Evolutionary conservation across 768 basidiomycete genomes (phyloP), one percentile per base, ranked within the genome.

Genomic region (Hydnum rufescens): DNA sequence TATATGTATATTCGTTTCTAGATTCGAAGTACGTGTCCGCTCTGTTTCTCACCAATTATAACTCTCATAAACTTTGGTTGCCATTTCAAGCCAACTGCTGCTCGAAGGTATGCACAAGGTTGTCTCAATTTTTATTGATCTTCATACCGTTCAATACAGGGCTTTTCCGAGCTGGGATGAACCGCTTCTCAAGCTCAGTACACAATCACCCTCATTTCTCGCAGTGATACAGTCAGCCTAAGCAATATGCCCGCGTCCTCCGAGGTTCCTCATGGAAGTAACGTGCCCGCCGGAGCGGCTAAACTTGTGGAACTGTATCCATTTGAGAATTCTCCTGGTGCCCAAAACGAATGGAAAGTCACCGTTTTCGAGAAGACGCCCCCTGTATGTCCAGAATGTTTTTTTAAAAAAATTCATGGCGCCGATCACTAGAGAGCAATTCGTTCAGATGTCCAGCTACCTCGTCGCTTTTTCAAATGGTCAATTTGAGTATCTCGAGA

Each of bases 131-230:
- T 29, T 32, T 32, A 49, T 52, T 51, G 18, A 32, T 25, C 44
- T 25, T 47, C 13, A 47, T 47, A 13, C 44, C 44, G 16, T 13
- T 25, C 44, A 13, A 47, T 8, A 47, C 44, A 47, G 44, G 39
- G 76, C 81, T 4, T 84, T 87, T 64, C 85, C 85, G 26, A 86
- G 81, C 68, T 93, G 86, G 85, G 92, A 95, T 62, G 90, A 95
- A 62, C 93, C 92, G 16, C 71, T 76, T 32, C 70, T 92, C 58
- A 96, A 64, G 82, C 89, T 0, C 88, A 49, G 52, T 71, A 61
- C 60, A 55, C 73, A 0, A 68, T 89, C 54, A 80, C 79, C 13
- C 70, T 92, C 71, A 71, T 92, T 60, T 85, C 87, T n/a, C 76
- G 78, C 55, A 69, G 67, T 5, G 75, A 77, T 56, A 81, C 83